phyloP scores from a whole-genome alignment of 352 stramenopile genomes.

The Phytophthora foliorum region DNA sequence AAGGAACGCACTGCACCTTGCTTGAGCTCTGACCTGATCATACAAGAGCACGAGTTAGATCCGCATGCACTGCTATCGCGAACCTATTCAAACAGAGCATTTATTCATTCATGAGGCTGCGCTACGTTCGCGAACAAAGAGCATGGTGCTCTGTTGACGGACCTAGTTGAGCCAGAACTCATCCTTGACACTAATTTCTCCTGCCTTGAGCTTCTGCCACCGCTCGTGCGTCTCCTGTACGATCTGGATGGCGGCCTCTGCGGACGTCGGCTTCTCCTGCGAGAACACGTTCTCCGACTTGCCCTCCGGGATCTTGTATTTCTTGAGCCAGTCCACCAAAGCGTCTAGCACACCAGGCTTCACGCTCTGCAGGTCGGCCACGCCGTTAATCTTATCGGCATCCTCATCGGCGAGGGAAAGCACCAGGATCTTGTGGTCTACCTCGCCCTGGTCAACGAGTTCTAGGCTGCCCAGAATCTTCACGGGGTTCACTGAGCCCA shows the following conservation, averaged over 20 bases:
- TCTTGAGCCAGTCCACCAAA: slow-evolving; percentile 97
- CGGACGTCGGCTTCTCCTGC: slow-evolving; percentile 69
- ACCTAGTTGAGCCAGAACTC: slow-evolving; percentile 64
- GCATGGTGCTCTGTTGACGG: slow-evolving; percentile 17
- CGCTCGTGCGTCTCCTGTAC: slow-evolving; percentile 72
- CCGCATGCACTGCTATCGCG: neutral
- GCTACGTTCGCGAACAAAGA: slow-evolving; percentile 32
- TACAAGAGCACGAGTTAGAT: neutral
- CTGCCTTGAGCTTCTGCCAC: slow-evolving; percentile 76
- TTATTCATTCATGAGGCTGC: slow-evolving; percentile 35
- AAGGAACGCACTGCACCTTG: neutral
- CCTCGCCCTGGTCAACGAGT: slow-evolving; percentile 99
- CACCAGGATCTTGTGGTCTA: slow-evolving; percentile 99
- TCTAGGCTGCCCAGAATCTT: slow-evolving; percentile 98
- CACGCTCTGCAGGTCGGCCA: slow-evolving; percentile 92
- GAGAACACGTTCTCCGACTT: slow-evolving; percentile 96
- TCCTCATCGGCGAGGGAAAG: slow-evolving; percentile 93
- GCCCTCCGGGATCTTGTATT: slow-evolving; percentile 99
- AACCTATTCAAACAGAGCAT: slow-evolving; percentile 40
- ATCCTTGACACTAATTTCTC: slow-evolving; percentile 71
- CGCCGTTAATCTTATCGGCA: slow-evolving; percentile 82
- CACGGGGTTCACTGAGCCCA: slow-evolving; percentile 97
- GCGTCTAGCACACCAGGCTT: slow-evolving; percentile 93
- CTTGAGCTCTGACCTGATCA: neutral
- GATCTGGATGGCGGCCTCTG: slow-evolving; percentile 69